phyloP scores from a whole-genome alignment of 192 early-diverging fungal genomes.

The Umbelopsis isabellina region DNA sequence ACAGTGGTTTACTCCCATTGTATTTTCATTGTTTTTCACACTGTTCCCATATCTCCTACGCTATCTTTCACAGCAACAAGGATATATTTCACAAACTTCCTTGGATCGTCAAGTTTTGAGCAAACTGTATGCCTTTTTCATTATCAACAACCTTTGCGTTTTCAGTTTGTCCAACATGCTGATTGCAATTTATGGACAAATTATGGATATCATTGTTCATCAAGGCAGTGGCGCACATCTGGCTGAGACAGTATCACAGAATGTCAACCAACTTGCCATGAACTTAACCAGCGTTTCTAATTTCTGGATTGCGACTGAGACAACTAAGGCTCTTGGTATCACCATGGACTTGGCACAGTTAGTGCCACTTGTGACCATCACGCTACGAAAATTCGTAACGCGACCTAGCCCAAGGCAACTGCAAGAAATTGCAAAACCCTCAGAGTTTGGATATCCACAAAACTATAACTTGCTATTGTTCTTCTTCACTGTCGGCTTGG shows the following conservation, averaged over 20 bases:
- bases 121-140: conserved; percentile 78
- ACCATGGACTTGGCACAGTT: conserved; percentile 74
- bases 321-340: conserved; percentile 63
- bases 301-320: conserved; percentile 83
- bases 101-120: conserved; percentile 69
- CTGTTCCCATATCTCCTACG: conserved; percentile 66
- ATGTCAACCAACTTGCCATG: conserved; percentile 31
- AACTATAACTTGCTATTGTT: conserved; percentile 71
- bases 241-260: conserved; percentile 17
- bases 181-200: conserved; percentile 38
- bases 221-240: conserved; percentile 9
- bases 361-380: conserved; percentile 54
- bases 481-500: conserved; percentile 71
- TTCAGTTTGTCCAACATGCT: conserved; percentile 56
- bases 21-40: conserved; percentile 65
- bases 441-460: conserved; percentile 73
- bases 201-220: neutral
- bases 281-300: conserved; percentile 55
- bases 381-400: conserved; percentile 53
- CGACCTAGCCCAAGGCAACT: conserved; percentile 73
- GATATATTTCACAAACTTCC: conserved; percentile 69
- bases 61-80: conserved; percentile 67
- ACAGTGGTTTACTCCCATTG: conserved; percentile 65
- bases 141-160: conserved; percentile 71
- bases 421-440: conserved; percentile 64